Evolutionary conservation across 371 early-diverging fungal species (phyloP).

Genomic region (Choanephora cucurbitarum): DNA sequence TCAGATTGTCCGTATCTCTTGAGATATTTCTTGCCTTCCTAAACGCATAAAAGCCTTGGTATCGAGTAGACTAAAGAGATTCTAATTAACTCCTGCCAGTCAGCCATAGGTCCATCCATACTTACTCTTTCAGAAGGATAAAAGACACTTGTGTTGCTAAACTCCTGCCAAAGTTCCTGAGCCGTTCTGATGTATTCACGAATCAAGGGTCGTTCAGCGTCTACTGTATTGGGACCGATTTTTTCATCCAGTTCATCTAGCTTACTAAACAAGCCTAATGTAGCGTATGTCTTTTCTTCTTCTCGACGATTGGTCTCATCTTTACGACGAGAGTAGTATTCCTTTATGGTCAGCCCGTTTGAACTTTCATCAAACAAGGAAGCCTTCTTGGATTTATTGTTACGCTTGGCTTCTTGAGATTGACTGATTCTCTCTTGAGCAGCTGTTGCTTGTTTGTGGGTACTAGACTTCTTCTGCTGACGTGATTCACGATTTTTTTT

Average conservation of each 20-base stretch:
- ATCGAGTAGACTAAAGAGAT: slow-evolving; percentile 21
- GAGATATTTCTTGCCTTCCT: slow-evolving; percentile 13
- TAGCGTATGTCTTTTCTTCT: slow-evolving; percentile 25
- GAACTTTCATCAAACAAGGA: slow-evolving; percentile 37
- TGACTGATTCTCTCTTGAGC: slow-evolving; percentile 7
- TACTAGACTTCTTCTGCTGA: slow-evolving; percentile 13
- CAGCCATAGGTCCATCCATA: neutral
- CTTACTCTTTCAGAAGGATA: slow-evolving; percentile 54
- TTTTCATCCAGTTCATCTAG: slow-evolving; percentile 35
- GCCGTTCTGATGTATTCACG: slow-evolving; percentile 57
- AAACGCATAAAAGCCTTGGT: slow-evolving; percentile 37
- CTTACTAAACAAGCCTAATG: slow-evolving; percentile 27
- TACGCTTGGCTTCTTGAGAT: neutral
- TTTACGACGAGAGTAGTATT: slow-evolving; percentile 2
- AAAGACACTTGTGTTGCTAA: slow-evolving; percentile 55
- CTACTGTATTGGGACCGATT: slow-evolving; percentile 20
- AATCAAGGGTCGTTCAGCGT: slow-evolving; percentile 29
- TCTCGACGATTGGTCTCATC: slow-evolving; percentile 11
- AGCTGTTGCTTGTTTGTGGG: neutral
- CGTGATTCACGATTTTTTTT: slow-evolving; percentile 32
- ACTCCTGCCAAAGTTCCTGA: slow-evolving; percentile 51
- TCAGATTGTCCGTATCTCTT: neutral
- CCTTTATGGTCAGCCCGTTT: neutral
- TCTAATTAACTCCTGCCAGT: too few species aligned
- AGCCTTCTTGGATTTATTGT: slow-evolving; percentile 3